Percentiles rank a stretch among this genome's conserved stretches.
These are phyloP conservation scores for Ceratobasidium sp. DNA, from an alignment of 1,284 basidiomycete species.

Conservation along the genomic window DNA sequence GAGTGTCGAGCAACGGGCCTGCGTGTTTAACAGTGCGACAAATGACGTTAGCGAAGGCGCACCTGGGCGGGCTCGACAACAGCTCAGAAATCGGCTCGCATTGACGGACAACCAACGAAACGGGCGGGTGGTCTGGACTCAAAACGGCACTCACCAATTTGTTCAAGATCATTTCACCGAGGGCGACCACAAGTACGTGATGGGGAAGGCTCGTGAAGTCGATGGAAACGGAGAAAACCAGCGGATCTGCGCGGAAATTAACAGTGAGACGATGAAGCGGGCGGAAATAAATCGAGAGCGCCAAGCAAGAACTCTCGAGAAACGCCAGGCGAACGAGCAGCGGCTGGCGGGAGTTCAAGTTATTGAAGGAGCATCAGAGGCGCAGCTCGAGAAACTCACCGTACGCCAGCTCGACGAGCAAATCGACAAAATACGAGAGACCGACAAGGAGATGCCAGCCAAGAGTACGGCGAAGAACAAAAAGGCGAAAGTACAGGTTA, in stretches of 20 bases:
- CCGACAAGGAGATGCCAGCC: background rate
- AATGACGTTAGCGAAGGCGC: slow-evolving; percentile 39
- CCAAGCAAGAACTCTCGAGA: background rate
- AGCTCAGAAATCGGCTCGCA: background rate
- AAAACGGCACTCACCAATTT: slow-evolving; percentile 21
- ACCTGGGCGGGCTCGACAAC: slow-evolving; percentile 26
- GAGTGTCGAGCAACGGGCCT: slow-evolving; percentile 7
- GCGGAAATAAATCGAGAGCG: slow-evolving; percentile 5
- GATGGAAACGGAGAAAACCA: slow-evolving; percentile 11
- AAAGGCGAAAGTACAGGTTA: background rate
- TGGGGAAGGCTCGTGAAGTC: slow-evolving; percentile 8
- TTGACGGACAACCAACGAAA: slow-evolving; percentile 32
- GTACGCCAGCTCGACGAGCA: slow-evolving; percentile 4
- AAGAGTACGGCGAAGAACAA: slow-evolving; percentile 12
- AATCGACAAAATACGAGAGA: slow-evolving; percentile 32
- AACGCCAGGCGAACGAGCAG: background rate
- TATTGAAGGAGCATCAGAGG: background rate
- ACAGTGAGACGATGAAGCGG: background rate
- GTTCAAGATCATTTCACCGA: background rate
- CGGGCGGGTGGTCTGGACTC: slow-evolving; percentile 31
- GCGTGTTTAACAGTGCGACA: slow-evolving; percentile 30
- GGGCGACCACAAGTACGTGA: background rate
- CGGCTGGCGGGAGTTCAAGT: background rate
- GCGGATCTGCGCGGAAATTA: background rate
- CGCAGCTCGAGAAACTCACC: slow-evolving; percentile 8